Base-by-base conservation (phyloP, 208 protist genomes). In the Crithidia sp. region DNA sequence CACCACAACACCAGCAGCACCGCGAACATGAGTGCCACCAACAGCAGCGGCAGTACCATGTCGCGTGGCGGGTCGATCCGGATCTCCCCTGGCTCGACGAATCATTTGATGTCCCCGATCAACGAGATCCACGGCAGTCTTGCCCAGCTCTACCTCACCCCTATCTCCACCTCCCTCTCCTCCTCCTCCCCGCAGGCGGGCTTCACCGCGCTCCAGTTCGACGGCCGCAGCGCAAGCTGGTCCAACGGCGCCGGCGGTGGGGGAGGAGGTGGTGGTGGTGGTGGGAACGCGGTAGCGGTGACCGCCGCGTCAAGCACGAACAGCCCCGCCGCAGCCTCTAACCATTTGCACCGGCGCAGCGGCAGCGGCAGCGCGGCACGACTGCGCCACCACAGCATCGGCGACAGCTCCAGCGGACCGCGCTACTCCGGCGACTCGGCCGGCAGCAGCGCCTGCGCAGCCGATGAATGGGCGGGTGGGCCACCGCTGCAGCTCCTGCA, bases 111-210 rank as follows among this genome's bases (percentile, higher is more conserved):
- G 9, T 62, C 47, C n/a, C 45, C 67, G 17, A 13, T 66, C 14
- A 50, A 71, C 50, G 64, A 66, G 36, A 61, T 65, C 17, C 63
- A 66, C 56, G 56, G 64, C 49, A 64, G 39, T 40, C 36, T 68
- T 6, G 58, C 73, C 12, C 73, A 78, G 65, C 58, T 73, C 52
- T 78, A 68, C 66, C 73, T 68, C 14, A 72, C 66, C 45, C 73
- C 73, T 44, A 72, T 78, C 73, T 60, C 66, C 43, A 41, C 47
- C 66, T 64, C 66, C 36, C 66, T 67, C 54, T 52, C 54, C 59
- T 28, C 65, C 50, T 53, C 43, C 44, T 39, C 67, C 4, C 50
- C 49, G 19, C 50, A 73, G 19, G 44, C 61, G 16, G 53, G 17
- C 59, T 74, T 79, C 47, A 45, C 67, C 37, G 61, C 44, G 2